Conservation (phyloP, 352 stramenopile species). For the Blastocystis sp. region DNA sequence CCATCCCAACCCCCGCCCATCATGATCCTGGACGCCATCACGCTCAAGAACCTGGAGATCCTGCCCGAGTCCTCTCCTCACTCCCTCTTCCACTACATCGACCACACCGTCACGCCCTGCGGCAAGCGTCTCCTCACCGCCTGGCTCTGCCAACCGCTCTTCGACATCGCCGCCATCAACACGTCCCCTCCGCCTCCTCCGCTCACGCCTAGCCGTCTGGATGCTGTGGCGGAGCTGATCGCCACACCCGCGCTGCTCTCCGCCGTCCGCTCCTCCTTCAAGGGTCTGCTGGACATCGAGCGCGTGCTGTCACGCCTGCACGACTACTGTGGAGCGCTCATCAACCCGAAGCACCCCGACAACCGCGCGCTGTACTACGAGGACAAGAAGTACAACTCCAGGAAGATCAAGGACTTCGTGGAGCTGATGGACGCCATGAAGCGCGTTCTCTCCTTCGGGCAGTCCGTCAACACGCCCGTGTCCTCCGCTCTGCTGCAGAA, state of each 20-base stretch:
- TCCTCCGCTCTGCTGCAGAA: constrained; percentile 74
- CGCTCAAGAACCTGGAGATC: constrained; percentile 93
- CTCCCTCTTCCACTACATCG: constrained; percentile 85
- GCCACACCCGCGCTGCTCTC: constrained; percentile 74
- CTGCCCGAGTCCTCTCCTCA: constrained; percentile 82
- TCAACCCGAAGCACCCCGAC: constrained; percentile 82
- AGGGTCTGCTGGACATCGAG: constrained; percentile 87
- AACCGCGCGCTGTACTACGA: constrained; percentile 96
- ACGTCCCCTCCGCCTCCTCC: constrained; percentile 70
- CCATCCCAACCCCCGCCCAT: background rate
- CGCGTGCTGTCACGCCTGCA: constrained; percentile 90
- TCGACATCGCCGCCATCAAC: constrained; percentile 88
- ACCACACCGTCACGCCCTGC: constrained; percentile 87
- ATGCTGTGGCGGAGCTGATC: constrained; percentile 91
- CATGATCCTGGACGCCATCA: constrained; percentile 91
- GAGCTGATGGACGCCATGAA: constrained; percentile 86
- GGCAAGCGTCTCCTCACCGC: constrained; percentile 89
- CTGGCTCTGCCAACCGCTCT: constrained; percentile 93
- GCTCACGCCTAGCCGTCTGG: constrained; percentile 77
- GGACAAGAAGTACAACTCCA: constrained; percentile 87
- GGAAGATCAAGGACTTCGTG: constrained; percentile 90
- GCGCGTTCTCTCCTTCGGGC: constrained; percentile 79
- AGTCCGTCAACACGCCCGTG: constrained; percentile 78
- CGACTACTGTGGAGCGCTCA: constrained; percentile 83
- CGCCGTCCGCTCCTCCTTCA: constrained; percentile 6